Evolutionary conservation across 2,329 filamentous ascomycete species (phyloP), one percentile per base, ranked within the genome.

Genomic region (Pestalotiopsis fici): DNA sequence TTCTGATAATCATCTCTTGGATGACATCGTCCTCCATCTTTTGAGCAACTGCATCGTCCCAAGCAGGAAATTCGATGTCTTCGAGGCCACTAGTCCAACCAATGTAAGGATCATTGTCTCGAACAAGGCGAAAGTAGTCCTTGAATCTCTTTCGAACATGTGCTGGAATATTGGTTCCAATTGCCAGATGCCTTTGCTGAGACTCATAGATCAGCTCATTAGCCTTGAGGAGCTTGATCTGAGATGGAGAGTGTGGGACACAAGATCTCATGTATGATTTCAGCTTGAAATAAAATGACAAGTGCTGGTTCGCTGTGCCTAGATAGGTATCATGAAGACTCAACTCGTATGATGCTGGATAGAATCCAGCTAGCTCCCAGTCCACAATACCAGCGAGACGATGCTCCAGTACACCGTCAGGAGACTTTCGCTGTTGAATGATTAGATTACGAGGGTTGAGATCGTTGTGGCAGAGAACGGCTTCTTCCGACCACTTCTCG

Each of bases 321-420:
- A 72, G 50, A 60, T 71, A 71, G 59, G 69, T 71, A 61, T 72
- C 71, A 65, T 73, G 71, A 37, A 73, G 65, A 60, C 69, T 67
- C 35, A 72, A 60, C 69, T 73, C 67, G 57, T 71, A 73, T 1
- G 69, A 69, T 60, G 66, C 56, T 25, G 70, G 71, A 65, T 70
- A 73, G 68, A 72, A 72, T 61, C 71, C 71, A 68, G 71, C 69
- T 50, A 72, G 65, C 63, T 72, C 69, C 71, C 69, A 73, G 63
- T 71, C 69, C 57, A 73, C 70, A 43, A 73, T 73, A 57, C 56
- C 71, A 39, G 65, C 69, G 23, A 73, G 67, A 56, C 67, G 69
- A 64, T 72, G 64, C 23, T 65, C 65, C 9, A 23, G n/a, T 1
- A 0, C 3, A 3, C n/a, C 43, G 11, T 50, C n/a, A 7, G 18